These are phyloP conservation scores for Yarrowia phangngaensis DNA, from an alignment of 805 yeast genomes.

Conservation along the genomic window DNA sequence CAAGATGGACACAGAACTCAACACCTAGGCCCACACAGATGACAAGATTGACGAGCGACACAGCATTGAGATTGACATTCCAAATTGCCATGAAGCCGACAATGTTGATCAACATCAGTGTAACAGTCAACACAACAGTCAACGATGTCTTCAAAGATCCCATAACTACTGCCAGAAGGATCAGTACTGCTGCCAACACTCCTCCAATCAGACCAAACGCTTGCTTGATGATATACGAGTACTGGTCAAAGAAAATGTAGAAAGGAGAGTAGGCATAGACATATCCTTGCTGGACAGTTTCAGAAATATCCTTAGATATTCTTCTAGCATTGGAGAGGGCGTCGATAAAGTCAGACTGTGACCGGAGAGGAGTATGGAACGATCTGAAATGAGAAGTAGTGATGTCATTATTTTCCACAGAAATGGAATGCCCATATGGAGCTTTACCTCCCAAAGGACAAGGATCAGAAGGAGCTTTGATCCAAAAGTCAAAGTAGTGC, in stretches of 20 bases:
- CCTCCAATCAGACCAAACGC: constrained; percentile 52
- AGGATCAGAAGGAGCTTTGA: constrained; percentile 74
- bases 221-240: constrained; percentile 57
- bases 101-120: constrained; percentile 63
- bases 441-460: constrained; percentile 97
- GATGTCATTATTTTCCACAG: constrained; percentile 45
- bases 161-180: constrained; percentile 53
- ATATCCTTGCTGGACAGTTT: constrained; percentile 41
- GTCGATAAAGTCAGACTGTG: constrained; percentile 77
- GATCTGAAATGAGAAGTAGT: constrained; percentile 69
- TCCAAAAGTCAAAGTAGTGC: constrained; percentile 75
- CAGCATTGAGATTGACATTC: constrained; percentile 79
- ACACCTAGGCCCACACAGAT: constrained; percentile 94
- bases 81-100: constrained; percentile 77
- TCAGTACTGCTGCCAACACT: constrained; percentile 51
- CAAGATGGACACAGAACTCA: constrained; percentile 86
- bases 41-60: constrained; percentile 79
- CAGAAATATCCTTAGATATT: constrained; percentile 51
- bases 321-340: constrained; percentile 73
- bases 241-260: constrained; percentile 89
- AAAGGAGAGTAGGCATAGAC: constrained; percentile 91
- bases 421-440: constrained; percentile 66
- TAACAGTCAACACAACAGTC: constrained; percentile 55
- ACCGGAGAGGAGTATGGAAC: constrained; percentile 70
- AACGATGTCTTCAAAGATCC: constrained; percentile 64